A percentile compares a stretch with the other conserved stretches of the same genome.
Conservation (phyloP, 257 asterid species). For the Solanum chilense region DNA sequence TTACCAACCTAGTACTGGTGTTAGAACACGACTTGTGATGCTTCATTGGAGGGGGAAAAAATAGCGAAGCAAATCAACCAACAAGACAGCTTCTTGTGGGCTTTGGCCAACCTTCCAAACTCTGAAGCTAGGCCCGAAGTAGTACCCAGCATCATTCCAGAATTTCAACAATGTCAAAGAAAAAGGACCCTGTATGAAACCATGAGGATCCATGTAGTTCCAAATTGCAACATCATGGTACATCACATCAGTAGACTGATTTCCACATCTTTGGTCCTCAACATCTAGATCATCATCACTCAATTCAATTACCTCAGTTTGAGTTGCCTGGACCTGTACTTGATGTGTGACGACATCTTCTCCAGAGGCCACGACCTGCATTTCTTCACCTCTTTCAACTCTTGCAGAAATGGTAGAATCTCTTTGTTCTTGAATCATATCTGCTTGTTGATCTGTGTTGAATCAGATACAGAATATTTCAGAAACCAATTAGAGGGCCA, state of each 20-base stretch:
- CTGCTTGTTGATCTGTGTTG: neutral
- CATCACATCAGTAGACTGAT: neutral
- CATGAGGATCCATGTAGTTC: slow-evolving; percentile 67
- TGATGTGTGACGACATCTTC: neutral
- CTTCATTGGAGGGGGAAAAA: neutral
- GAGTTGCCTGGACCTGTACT: neutral
- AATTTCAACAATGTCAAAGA: slow-evolving; percentile 19
- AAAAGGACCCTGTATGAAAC: slow-evolving; percentile 62
- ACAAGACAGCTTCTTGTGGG: slow-evolving; percentile 19
- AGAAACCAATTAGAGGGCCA: neutral
- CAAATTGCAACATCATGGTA: slow-evolving; percentile 14
- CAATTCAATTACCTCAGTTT: slow-evolving; percentile 34
- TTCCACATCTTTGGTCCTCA: neutral
- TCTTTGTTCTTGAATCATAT: neutral
- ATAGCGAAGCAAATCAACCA: slow-evolving; percentile 30
- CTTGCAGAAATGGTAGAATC: neutral
- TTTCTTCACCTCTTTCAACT: slow-evolving; percentile 1
- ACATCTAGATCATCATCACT: slow-evolving; percentile 43
- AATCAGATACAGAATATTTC: neutral
- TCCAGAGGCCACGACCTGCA: neutral
- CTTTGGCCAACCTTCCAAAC: slow-evolving; percentile 51
- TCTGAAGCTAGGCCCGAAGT: slow-evolving; percentile 35
- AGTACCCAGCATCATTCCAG: slow-evolving; percentile 45
- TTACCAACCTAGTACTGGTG: neutral
- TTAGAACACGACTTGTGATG: neutral